Conservation (phyloP, 805 yeast genomes). For the Nakazawaea populi region DNA sequence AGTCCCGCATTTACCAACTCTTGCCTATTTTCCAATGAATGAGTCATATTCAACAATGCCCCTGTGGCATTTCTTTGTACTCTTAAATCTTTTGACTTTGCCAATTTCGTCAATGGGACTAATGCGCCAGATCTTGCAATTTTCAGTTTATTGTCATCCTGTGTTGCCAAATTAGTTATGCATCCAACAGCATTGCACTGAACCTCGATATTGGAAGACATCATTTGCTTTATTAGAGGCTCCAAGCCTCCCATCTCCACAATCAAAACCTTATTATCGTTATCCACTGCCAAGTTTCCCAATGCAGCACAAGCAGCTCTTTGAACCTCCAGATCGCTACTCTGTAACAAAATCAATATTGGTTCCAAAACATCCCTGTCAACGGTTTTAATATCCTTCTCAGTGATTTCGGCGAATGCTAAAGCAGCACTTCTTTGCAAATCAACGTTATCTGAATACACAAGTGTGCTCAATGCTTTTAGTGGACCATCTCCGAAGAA, state of each 20-base stretch:
- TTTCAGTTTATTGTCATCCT: slow-evolving; percentile 92
- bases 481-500: slow-evolving; percentile 84
- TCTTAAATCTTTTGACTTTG: slow-evolving; percentile 88
- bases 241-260: slow-evolving; percentile 98
- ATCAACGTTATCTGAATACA: slow-evolving; percentile 91
- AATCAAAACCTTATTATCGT: slow-evolving; percentile 85
- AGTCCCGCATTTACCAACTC: slow-evolving; percentile 98
- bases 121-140: slow-evolving; percentile 96
- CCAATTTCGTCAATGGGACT: slow-evolving; percentile 88
- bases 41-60: slow-evolving; percentile 96
- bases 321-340: slow-evolving; percentile 90
- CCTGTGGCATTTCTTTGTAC: slow-evolving; percentile 99
- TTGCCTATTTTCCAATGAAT: slow-evolving; percentile 91
- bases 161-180: slow-evolving; percentile 95
- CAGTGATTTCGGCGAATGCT: slow-evolving; percentile 98
- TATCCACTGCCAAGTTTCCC: slow-evolving; percentile 97
- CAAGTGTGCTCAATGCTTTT: slow-evolving; percentile 85
- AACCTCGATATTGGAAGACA: slow-evolving; percentile 93
- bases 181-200: slow-evolving; percentile 99
- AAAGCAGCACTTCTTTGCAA: slow-evolving; percentile 95
- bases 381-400: slow-evolving; percentile 89
- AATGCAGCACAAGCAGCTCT: slow-evolving; percentile 98
- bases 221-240: slow-evolving; percentile 95
- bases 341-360: slow-evolving; percentile 78
- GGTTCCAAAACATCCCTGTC: slow-evolving; percentile 91